Base-by-base conservation (phyloP, 805 yeast species). In the Yarrowia sp. region DNA sequence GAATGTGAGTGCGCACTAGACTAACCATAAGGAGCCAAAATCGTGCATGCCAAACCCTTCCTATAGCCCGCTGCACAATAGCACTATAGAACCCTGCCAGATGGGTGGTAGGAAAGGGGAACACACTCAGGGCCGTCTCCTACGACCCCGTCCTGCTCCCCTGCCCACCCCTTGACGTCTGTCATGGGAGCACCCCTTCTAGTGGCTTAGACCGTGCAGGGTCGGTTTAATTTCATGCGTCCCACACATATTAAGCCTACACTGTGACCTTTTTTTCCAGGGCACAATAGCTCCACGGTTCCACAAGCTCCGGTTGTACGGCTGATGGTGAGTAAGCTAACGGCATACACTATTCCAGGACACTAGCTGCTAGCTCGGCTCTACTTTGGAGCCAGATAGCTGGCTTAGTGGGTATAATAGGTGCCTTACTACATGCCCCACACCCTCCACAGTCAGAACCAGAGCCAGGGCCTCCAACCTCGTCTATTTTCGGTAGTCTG, bases 271-370 rank as follows among this genome's bases (percentile, higher is more conserved):
- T 14, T 49, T 36, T 52, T 36, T 52, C 38, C 8, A 11, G 14
- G 22, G 32, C 49, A 52, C 42, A 36, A 7, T 52, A 35, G 41
- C 26, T 11, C 40, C 40, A 10, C 12, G 12, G 40, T n/a, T 26
- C 42, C 26, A 52, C 56, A 52, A 35, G 56, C 56, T 52, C 56
- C 56, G 56, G 56, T 35, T 52, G 59, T 53, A 53, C 59, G 59
- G 59, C 59, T 53, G 59, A 53, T 53, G 59, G 59, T 40, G 59
- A 53, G 59, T 53, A 53, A 38, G 59, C 59, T 53, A 53, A 53
- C 36, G 59, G 45, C 35, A 38, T 36, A 38, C 59, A 10, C 59
- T 53, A 53, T 35, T 26, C 32, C 32, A 26, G 32, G 7, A 26
- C 32, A 26, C 32, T 26, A 26, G 32, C 32, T 26, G 2, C 45